Evolutionary conservation across 495 filamentous ascomycete genomes (phyloP), one percentile per base, ranked within the genome.

Genomic region (Aspergillus nanangensis): DNA sequence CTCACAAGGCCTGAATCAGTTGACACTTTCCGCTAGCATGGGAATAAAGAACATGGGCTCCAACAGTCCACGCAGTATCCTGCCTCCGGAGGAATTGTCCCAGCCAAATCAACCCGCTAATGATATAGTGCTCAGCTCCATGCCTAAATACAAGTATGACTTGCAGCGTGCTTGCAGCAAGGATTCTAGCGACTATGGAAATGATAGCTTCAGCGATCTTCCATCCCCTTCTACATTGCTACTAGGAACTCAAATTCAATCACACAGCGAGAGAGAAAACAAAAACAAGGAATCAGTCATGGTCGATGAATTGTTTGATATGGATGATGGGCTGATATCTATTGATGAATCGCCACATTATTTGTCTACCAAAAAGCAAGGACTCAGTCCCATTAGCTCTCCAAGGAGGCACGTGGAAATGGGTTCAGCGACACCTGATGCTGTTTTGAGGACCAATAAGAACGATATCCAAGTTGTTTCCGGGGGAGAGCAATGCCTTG

Each of bases 171-270:
- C 25, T 29, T 29, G 4, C 19, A 27, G 19, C 8, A 38, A 39
- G 19, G 24, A 49, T 15, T 41, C 44, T 37, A 69, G 63, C 45
- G 68, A 72, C 23, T 69, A 63, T 41, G 60, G 50, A 2, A 55
- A 62, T 41, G 61, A 61, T 35, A 55, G 48, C n/a, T 55, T 69
- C 18, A 60, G 63, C 13, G 66, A 71, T 41, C 48, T 77, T n/a
- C 71, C 69, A 20, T 69, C 70, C 8, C 63, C 67, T 21, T 69
- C 65, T 19, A 47, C 45, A n/a, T 37, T 64, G 11, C 21, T 71
- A 13, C 33, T 58, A 54, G 38, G 13, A 19, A 48, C 33, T 17
- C 36, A 45, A 27, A 38, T 37, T 7, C 23, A 15, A 13, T 15
- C 14, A 27, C 40, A 33, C 19, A 18, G 2, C 27, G 22, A 13